Conservation (phyloP, 768 basidiomycete genomes). For the Rhodocollybia butyracea region DNA sequence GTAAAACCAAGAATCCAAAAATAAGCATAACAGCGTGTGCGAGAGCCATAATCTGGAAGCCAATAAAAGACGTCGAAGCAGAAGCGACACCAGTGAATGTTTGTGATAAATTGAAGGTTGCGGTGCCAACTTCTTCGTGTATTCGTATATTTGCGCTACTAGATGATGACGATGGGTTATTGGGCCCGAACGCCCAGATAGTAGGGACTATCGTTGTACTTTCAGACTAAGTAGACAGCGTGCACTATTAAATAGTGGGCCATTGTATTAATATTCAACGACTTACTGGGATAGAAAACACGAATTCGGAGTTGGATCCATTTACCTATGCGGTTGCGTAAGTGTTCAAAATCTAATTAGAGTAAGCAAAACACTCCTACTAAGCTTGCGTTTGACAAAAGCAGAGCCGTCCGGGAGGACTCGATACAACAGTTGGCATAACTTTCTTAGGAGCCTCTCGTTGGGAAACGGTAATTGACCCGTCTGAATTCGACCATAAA, state of each 20-base stretch:
- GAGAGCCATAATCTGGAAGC: constrained; percentile 47
- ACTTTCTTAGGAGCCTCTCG: constrained; percentile 39
- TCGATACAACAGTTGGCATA: not conserved
- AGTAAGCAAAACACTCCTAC: not conserved
- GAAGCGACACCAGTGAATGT: not conserved
- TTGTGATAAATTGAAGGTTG: not conserved
- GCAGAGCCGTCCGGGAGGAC: not conserved
- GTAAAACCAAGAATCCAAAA: constrained; percentile 48
- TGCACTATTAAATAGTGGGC: not conserved
- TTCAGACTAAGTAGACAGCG: not conserved
- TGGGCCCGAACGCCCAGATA: not conserved
- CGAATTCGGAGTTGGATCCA: not conserved
- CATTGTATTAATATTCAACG: not conserved
- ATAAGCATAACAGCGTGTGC: constrained; percentile 51
- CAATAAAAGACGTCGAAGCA: constrained; percentile 27
- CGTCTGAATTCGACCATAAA: constrained; percentile 65
- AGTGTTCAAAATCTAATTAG: not conserved
- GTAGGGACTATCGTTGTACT: not conserved
- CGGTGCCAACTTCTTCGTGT: not conserved
- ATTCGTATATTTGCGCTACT: not conserved
- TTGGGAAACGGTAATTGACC: constrained; percentile 63
- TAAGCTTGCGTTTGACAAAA: not conserved
- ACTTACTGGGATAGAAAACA: not conserved
- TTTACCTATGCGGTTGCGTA: not conserved
- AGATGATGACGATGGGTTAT: not conserved